These are phyloP conservation scores for Fusarium beomiforme DNA, from an alignment of 2,329 filamentous ascomycete genomes.

Conservation along the genomic window DNA sequence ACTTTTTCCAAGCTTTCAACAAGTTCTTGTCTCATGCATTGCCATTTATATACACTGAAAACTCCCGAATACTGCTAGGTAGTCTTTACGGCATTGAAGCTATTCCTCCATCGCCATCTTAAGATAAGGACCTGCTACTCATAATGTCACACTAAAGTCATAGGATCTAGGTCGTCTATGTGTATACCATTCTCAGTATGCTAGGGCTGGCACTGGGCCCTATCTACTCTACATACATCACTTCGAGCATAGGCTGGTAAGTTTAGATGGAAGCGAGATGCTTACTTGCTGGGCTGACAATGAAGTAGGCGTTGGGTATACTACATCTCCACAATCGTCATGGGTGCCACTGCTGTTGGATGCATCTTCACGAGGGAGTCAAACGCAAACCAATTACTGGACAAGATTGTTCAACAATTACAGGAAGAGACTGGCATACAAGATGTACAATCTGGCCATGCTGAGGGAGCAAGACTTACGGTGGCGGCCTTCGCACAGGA, in stretches of 20 bases:
- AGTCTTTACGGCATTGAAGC: background rate
- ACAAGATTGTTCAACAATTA: background rate
- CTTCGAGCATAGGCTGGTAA: constrained; percentile 8
- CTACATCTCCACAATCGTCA: constrained; percentile 1
- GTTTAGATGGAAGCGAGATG: fast-evolving
- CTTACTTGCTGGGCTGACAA: background rate
- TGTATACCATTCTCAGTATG: constrained; percentile 10
- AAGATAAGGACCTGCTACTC: background rate
- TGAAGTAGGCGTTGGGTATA: constrained; percentile 5
- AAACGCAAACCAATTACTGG: constrained; percentile 1
- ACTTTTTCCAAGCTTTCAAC: fast-evolving
- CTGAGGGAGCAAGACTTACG: background rate
- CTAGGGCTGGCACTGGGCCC: background rate
- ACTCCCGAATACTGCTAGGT: fast-evolving
- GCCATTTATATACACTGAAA: fast-evolving
- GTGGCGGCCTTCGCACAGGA: background rate
- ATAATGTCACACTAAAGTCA: no score
- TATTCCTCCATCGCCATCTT: fast-evolving
- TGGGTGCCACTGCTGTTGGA: background rate
- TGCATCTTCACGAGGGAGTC: constrained; percentile 11
- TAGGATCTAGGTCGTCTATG: constrained; percentile 13
- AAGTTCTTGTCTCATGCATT: background rate
- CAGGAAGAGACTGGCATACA: background rate
- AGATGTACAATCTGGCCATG: background rate
- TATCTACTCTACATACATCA: constrained; percentile 2